These are phyloP conservation scores for Gautieria morchelliformis DNA, from an alignment of 768 basidiomycete species.

Conservation along the genomic window DNA sequence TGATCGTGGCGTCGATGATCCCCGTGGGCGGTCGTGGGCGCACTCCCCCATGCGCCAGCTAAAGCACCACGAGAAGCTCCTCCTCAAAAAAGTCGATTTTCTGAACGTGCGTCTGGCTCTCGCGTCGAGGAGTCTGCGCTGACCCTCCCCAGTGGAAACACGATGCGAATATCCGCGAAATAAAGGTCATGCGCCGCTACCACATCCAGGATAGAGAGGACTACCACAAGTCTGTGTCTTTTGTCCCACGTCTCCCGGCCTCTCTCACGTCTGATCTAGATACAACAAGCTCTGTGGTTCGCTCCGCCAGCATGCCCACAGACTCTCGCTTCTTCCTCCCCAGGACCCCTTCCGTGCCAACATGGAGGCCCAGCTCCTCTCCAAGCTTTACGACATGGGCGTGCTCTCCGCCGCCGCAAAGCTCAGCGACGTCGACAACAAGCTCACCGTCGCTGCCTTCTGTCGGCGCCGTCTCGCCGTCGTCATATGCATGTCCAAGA, in stretches of 20 bases:
- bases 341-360: conserved; percentile 80
- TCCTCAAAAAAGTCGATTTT: conserved; percentile 96
- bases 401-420: conserved; percentile 80
- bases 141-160: conserved; percentile 74
- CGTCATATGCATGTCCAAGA: conserved; percentile 83
- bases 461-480: conserved; percentile 89
- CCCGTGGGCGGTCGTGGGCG: background rate
- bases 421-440: conserved; percentile 88
- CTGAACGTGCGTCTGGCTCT: conserved; percentile 53
- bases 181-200: conserved; percentile 90
- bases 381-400: conserved; percentile 96
- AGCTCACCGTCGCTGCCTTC: conserved; percentile 90
- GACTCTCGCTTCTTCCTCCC: conserved; percentile 75
- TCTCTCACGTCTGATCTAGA: conserved; percentile 22
- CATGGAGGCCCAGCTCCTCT: conserved; percentile 80
- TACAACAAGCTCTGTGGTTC: conserved; percentile 96
- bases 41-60: conserved; percentile 63
- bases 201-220: conserved; percentile 93
- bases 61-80: conserved; percentile 92
- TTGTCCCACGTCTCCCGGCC: conserved; percentile 3
- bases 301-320: conserved; percentile 76
- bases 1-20: background rate
- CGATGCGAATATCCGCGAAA: conserved; percentile 83
- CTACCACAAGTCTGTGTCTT: conserved; percentile 77
- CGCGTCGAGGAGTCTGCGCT: conserved; percentile 5